Base-by-base conservation (phyloP, 441 rosid genomes). In the Populus hybrid region DNA sequence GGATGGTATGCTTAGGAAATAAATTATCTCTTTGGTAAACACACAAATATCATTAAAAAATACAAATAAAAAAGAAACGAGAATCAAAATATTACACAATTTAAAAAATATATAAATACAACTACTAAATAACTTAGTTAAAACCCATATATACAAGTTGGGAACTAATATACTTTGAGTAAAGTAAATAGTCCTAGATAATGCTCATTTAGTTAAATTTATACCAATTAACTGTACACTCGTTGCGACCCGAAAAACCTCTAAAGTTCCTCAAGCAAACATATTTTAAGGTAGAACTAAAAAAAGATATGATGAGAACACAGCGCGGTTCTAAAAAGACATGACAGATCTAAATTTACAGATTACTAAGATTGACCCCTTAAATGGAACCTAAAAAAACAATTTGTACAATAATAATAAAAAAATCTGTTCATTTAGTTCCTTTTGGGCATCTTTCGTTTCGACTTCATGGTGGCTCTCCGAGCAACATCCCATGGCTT, bases 401-500 rank as follows among this genome's bases (percentile, higher is more conserved):
- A 64, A 14, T 82, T 75, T 79, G 80, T 78, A 84, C 86, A 81
- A 11, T 12, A 77, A 69, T 18, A 30, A 30, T 3, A 81, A 21
- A 8, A 75, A 70, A 8, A 50, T 75, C 77, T 16, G 32, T 64
- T 73, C 14, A 30, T 57, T 67, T 83, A 90, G 72, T 85, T 85
- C 86, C 69, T 88, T 82, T 83, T 86, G 24, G 82, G 83, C 73
- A 71, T 67, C 81, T 87, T 92, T 0, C 89, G 85, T 75, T 85
- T 84, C 20, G 94, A 79, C 83, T 76, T 84, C 90, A 89, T 85
- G 83, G 97, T 91, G 65, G 99, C 99, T 90, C 99, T 89, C 78
- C 95, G 85, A 24, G 95, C 96, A 74, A 97, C 99, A 87, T 97
- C 99, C 99, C 98, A 97, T 38, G 99, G 92, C 88, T 91, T 97